Evolutionary conservation across 371 early-diverging fungal species (phyloP), one percentile per base, ranked within the genome.

Genomic region (Circinella minor): DNA sequence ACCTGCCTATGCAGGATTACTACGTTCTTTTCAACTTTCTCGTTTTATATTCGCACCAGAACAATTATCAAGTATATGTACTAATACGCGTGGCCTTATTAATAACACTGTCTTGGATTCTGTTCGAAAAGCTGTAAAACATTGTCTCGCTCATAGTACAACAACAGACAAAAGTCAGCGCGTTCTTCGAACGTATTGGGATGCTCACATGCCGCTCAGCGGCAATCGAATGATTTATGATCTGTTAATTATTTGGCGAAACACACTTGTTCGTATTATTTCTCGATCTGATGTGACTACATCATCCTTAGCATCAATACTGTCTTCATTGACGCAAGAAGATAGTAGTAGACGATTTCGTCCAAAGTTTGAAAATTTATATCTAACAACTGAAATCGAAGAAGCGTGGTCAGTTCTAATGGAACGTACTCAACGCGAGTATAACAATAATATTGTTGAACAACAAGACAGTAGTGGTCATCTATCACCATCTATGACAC

Each of bases 1-100:
- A 59, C 92, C 92, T 38, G 88, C 91, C 5, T 77, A 92, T 60
- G 81, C 88, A 34, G 93, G 93, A 20, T 74, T 88, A 6, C 74
- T 88, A 18, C 83, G 88, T 55, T 89, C 92, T 3, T 70, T 92
- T 36, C 91, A 91, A 71, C 66, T 71, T 17, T 84, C 90, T 13
- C 78, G 84, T 0, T 82, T 83, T 63, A 77, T 86, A 17, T 90
- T 82, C 57, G 69, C 78, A 47, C 71, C 85, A 17, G 67, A 76
- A 59, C 81, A 82, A 60, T 71, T 91, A 71, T 54, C 86, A 55
- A 71, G 73, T 34, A 47, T 88, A 6, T 82, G 86, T 49, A 66
- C 81, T 66, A 82, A 83, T 61, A 71, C 85, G 3, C 82, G 79
- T 66, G 69, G 80, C 5, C 76, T 92, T 39, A 71, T 91, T 38